A percentile compares a stretch with the other conserved stretches of the same genome.
Conservation (phyloP, 257 asterid species). For the Ballota nigra region DNA sequence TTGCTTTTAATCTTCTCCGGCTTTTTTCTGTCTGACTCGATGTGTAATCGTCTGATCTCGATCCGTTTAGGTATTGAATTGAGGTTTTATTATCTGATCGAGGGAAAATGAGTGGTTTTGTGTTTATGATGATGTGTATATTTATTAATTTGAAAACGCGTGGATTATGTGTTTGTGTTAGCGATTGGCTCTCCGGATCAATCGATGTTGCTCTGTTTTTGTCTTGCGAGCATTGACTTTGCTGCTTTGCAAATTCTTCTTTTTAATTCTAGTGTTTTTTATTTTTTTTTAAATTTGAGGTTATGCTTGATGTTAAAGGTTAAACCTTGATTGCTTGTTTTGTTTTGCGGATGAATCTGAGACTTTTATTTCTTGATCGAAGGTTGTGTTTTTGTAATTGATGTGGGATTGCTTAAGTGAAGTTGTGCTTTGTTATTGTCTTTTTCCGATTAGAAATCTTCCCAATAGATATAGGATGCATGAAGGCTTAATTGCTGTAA, state of each 20-base stretch:
- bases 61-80: slow-evolving; percentile 23
- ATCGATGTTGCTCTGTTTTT: slow-evolving; percentile 9
- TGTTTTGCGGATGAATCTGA: slow-evolving; percentile 18
- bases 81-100: slow-evolving; percentile 1
- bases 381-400: neutral
- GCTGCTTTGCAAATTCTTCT: neutral
- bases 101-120: slow-evolving; percentile 5
- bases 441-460: slow-evolving; percentile 4
- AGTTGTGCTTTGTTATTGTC: neutral
- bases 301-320: slow-evolving; percentile 14
- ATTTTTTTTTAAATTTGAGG: neutral
- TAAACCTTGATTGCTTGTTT: slow-evolving; percentile 18
- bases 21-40: neutral
- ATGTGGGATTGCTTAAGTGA: neutral
- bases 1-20: neutral
- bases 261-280: neutral
- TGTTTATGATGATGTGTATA: neutral
- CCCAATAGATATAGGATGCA: neutral
- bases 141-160: neutral
- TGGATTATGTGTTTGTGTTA: neutral
- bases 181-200: slow-evolving; percentile 7
- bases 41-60: slow-evolving; percentile 32
- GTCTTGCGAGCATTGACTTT: slow-evolving; percentile 4
- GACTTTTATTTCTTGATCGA: neutral
- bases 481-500: neutral